Base-by-base conservation (phyloP, 1,284 basidiomycete species). In the Malassezia nana region DNA sequence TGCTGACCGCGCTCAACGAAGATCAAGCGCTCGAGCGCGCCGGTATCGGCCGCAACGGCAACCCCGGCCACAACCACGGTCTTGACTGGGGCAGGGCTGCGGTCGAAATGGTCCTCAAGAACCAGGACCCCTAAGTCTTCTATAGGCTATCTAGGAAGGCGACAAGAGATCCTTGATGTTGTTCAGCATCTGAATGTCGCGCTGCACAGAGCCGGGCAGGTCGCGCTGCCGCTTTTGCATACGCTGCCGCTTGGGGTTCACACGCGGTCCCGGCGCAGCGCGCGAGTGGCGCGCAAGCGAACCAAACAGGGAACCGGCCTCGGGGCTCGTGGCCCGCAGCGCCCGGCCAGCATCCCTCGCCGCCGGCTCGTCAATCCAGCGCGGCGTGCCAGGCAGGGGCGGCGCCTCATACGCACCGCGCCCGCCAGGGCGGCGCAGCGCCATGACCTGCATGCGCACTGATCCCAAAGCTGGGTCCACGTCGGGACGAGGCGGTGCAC, bases 81-180 rank as follows among this genome's bases (percentile, higher is more conserved):
- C 85, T 91, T 75, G 92, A 96, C 69, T 98, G 92, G 91, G 92
- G 85, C 15, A 75, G 83, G 41, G 91, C 91, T 9, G 92, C 92
- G 7, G 89, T 96, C 15, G 92, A 98, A 41, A 67, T 71, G 67
- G 68, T 61, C 7, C 59, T 65, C 55, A 71, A 67, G 64, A 61
- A 59, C 52, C 50, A 58, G 28, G 8, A 42, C n/a, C 31, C 32
- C 20, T 16, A 16, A 20, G 18, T 43, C 22, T 43, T 39, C 31
- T 39, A 33, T 31, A 48, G 46, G 16, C 25, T 31, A 26, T 8
- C 45, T 46, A 51, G 20, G 50, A 43, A 26, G 53, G 46, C 38
- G 53, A 55, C 3, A 56, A 29, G 16, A 56, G 48, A 43, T 51
- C 51, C 28, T 51, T 56, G 33, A 56, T 56, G 25, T 50, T 56